Percentiles rank a stretch among this genome's conserved stretches.
Conservation (phyloP, 2,329 filamentous ascomycete genomes). For the Tolypocladium ophioglossoides region DNA sequence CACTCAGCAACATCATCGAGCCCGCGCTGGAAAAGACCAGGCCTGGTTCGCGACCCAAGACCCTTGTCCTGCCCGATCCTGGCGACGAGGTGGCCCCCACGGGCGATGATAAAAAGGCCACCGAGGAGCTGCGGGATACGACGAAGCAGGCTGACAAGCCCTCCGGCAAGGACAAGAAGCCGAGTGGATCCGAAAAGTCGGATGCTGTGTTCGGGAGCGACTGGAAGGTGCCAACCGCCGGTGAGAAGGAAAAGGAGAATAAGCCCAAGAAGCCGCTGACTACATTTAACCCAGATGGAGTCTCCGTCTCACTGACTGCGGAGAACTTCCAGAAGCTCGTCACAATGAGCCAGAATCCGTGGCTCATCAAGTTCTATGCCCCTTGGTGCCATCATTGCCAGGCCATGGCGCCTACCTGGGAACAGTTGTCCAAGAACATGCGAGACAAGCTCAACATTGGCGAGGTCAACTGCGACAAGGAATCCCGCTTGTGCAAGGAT, state of each 20-base stretch:
- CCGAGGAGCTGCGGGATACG: slow-evolving; percentile 18
- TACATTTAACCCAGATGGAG: slow-evolving; percentile 64
- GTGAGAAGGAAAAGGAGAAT: slow-evolving; percentile 17
- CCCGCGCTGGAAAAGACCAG: slow-evolving; percentile 63
- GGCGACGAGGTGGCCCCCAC: slow-evolving; percentile 44
- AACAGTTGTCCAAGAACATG: slow-evolving; percentile 84
- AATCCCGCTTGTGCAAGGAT: slow-evolving; percentile 86
- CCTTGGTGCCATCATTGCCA: slow-evolving; percentile 97
- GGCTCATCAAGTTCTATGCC: slow-evolving; percentile 98
- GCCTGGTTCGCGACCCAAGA: slow-evolving; percentile 67
- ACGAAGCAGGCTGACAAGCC: slow-evolving; percentile 20
- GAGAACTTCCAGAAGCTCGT: slow-evolving; percentile 82
- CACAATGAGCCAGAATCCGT: slow-evolving; percentile 78
- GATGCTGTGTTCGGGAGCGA: slow-evolving; percentile 16
- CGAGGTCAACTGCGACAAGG: slow-evolving; percentile 88
- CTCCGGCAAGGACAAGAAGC: slow-evolving; percentile 6
- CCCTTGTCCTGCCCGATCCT: slow-evolving; percentile 57
- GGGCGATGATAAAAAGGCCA: slow-evolving; percentile 11
- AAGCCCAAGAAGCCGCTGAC: slow-evolving; percentile 37
- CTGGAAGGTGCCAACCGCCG: slow-evolving; percentile 19
- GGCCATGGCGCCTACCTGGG: slow-evolving; percentile 83
- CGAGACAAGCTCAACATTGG: slow-evolving; percentile 81
- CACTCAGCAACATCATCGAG: slow-evolving; percentile 64
- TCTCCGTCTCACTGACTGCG: slow-evolving; percentile 64
- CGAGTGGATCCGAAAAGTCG: slow-evolving; percentile 1